Base-by-base conservation (phyloP, 179 eudicot species). In the Spergularia azorica region DNA sequence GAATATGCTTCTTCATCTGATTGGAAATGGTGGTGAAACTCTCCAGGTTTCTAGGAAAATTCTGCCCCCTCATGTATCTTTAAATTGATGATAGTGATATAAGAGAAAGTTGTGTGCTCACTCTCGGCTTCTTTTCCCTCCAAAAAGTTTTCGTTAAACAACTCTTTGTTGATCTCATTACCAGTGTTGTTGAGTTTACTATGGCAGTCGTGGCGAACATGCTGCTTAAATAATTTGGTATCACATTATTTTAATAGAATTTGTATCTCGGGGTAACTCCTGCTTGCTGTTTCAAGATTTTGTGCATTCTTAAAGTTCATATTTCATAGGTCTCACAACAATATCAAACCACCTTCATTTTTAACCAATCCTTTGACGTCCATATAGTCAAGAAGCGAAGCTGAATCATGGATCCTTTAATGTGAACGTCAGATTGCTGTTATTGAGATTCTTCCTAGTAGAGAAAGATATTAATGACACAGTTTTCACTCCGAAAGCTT, bases 11-110 rank as follows among this genome's bases (percentile, higher is more conserved):
- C 98, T 96, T 78, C 99, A 94, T 82, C 93, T 96, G 71, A 96
- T 96, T 81, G 99, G 99, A 60, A 94, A 94, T 85, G 98, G 98
- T 79, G 99, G 99, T 74, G 99, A 96, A 92, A 96, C 99, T 55
- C 94, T 96, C 67, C 99, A 96, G 97, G 99, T 96, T 76, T 70
- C 56, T 57, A 63, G 63, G 32, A 71, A 48, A 76, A 57, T 56
- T 43, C 59, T 52, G 38, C 18, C 52, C 64, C 64, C 51, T 38
- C 62, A 21, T 26, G 13, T 11, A 21, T 10, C 56, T 9, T 71
- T 9, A 36, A 71, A 38, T 12, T 41, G 14, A 56, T 46, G 46
- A 56, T 58, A 66, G 46, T 58, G n/a, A 5, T 60, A 18, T 32
- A 65, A 60, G 6, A 26, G 38, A 57, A n/a, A 18, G 14, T 16